Evolutionary conservation across 306 rosid genomes (phyloP).

Genomic region (Glycyrrhiza uralensis): DNA sequence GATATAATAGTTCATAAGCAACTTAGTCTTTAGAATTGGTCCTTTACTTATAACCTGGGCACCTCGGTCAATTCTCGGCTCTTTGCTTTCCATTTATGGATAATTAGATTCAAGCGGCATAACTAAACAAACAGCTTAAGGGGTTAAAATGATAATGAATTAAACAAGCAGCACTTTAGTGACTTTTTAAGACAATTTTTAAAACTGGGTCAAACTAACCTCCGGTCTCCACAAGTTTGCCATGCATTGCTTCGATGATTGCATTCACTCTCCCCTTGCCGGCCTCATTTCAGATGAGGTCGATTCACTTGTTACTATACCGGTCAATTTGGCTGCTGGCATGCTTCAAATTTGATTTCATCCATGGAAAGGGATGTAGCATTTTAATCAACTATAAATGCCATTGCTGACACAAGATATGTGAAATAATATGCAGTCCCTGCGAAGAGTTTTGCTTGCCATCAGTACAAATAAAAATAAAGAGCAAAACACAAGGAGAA

Average conservation of each 20-base stretch:
- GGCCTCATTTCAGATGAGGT: not conserved
- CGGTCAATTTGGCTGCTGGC: conserved; percentile 39
- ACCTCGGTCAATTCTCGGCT: conserved; percentile 47
- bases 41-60: too few species aligned
- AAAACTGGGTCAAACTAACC: conserved; percentile 36
- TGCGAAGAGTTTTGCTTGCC: conserved; percentile 52
- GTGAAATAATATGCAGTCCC: conserved; percentile 51
- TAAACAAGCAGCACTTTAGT: not conserved
- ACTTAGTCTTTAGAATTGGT: too few species aligned
- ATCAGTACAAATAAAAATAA: conserved; percentile 11
- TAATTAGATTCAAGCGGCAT: conserved; percentile 35
- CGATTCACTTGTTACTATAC: conserved; percentile 24
- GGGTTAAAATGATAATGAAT: not conserved
- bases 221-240: conserved; percentile 13
- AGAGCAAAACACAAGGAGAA: not conserved
- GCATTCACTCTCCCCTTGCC: conserved; percentile 1
- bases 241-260: not conserved
- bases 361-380: conserved; percentile 42
- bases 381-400: conserved; percentile 43
- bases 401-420: conserved; percentile 45
- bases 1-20: too few species aligned
- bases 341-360: conserved; percentile 46
- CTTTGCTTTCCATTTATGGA: conserved; percentile 48
- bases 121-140: not conserved
- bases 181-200: too few species aligned